Base-by-base conservation (phyloP, 805 yeast genomes). In the Zygosaccharomyces kombuchaensis region DNA sequence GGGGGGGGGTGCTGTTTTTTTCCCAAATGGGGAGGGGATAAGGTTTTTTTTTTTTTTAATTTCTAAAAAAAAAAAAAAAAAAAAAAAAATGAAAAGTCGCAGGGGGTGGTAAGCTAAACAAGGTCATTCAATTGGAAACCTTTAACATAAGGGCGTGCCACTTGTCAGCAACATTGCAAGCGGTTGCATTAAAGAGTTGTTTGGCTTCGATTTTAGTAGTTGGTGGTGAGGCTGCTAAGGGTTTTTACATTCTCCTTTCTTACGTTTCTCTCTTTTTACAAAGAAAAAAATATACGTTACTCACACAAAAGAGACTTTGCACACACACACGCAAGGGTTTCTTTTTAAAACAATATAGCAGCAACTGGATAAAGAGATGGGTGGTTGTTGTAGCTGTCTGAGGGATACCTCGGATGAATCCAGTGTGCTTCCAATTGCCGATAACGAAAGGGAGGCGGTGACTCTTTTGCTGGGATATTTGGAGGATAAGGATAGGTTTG, bases 381-480 rank as follows among this genome's bases (percentile, higher is more conserved):
- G 82, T 53, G 63, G 65, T 44, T 74, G 81, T 57, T 74, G 76
- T 53, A 75, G 81, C 62, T 74, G 80, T 57, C 53, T 70, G 26
- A 58, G 50, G 37, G 62, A 59, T 31, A 44, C 60, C 29, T 50
- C 56, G 36, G 62, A 75, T 38, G 76, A 72, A 42, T 69, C 77
- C 40, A 82, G 78, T 51, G 80, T 57, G 70, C 77, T 83, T 77
- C 70, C 91, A 85, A 51, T 93, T 46, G 97, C 96, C 9, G 98
- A 93, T 59, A 89, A 91, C 62, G 99, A 93, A 70, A 78, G 99
- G 50, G 96, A 88, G 58, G 99, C 99, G 25, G 96, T 93, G 38
- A 82, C 96, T 6, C 87, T 91, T 2, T 73, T 93, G 45, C 73
- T 93, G 47, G 91, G 88, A 55, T 93, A 85, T 66, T 73, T 93